Evolutionary conservation across 1,139 yeast genomes (phyloP).

Genomic region (Candida pseudoviswanathii): DNA sequence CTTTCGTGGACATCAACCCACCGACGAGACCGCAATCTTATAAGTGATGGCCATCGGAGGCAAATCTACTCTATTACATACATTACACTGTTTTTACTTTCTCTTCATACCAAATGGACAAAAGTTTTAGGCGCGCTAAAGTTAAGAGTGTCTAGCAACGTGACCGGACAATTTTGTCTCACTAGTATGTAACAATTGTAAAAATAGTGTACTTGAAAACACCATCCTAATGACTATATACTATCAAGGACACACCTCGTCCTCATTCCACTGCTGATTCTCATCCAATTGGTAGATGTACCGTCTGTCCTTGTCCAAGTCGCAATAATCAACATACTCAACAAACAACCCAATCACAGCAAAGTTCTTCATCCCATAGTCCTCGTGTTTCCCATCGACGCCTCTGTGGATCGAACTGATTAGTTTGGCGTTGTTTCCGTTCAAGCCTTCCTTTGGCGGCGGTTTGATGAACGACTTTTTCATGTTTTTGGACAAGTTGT

Average conservation of each 20-base stretch:
- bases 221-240: background rate
- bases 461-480: slow-evolving; percentile 74
- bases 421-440: slow-evolving; percentile 55
- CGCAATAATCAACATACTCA: slow-evolving; percentile 72
- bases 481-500: slow-evolving; percentile 52
- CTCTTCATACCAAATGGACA: too few relatives aligned
- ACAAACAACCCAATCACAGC: slow-evolving; percentile 70
- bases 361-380: slow-evolving; percentile 67
- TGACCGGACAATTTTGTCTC: too few relatives aligned
- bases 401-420: slow-evolving; percentile 78
- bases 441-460: slow-evolving; percentile 60
- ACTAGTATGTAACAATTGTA: too few relatives aligned
- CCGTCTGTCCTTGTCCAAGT: slow-evolving; percentile 59
- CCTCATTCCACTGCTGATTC: slow-evolving; percentile 71
- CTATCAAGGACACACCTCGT: slow-evolving; percentile 71
- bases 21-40: background rate
- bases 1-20: background rate
- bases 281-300: slow-evolving; percentile 54
- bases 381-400: slow-evolving; percentile 78
- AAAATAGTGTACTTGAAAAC: background rate
- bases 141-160: too few relatives aligned
- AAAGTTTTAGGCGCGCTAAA: too few relatives aligned
- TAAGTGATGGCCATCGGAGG: too few relatives aligned
- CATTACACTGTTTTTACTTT: too few relatives aligned
- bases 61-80: too few relatives aligned